A percentile compares a stretch with the other conserved stretches of the same genome.
phyloP scores from a whole-genome alignment of 1,284 basidiomycete genomes.

The Ceratobasidium sp. region DNA sequence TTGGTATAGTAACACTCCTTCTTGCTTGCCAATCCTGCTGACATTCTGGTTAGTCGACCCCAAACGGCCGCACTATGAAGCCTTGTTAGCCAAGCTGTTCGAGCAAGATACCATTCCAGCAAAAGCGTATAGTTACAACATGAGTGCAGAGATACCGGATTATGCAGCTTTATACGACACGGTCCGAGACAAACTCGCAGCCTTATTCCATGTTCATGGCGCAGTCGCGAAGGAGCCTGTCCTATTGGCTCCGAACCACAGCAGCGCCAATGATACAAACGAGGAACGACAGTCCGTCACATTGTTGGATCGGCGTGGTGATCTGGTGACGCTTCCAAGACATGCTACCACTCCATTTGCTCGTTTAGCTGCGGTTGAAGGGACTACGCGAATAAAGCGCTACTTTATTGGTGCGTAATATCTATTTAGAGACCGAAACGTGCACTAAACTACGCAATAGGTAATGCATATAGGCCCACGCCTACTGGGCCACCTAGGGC shows the following conservation, averaged over 20 bases:
- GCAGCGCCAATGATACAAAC: constrained; percentile 67
- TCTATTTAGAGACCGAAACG: neutral
- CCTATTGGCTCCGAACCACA: constrained; percentile 75
- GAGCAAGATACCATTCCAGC: constrained; percentile 72
- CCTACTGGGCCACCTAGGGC: constrained; percentile 70
- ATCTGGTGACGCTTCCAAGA: constrained; percentile 81
- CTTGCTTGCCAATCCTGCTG: constrained; percentile 13
- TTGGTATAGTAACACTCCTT: constrained; percentile 62
- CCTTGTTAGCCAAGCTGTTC: constrained; percentile 76
- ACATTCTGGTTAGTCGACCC: constrained; percentile 64
- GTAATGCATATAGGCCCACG: constrained; percentile 39
- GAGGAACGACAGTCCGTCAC: constrained; percentile 68
- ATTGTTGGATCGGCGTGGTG: constrained; percentile 85
- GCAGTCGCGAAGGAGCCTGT: constrained; percentile 89
- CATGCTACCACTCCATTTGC: constrained; percentile 86
- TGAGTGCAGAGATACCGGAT: constrained; percentile 73
- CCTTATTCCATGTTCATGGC: constrained; percentile 88
- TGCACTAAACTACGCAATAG: constrained; percentile 1
- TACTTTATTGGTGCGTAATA: constrained; percentile 76
- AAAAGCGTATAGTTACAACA: constrained; percentile 83
- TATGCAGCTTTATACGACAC: constrained; percentile 79
- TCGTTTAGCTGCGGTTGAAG: constrained; percentile 79
- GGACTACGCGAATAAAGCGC: constrained; percentile 85
- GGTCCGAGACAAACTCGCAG: constrained; percentile 78
- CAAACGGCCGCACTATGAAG: constrained; percentile 77